Conservation (phyloP, 148 eudicot species). For the Tetragonia tetragonoides region DNA sequence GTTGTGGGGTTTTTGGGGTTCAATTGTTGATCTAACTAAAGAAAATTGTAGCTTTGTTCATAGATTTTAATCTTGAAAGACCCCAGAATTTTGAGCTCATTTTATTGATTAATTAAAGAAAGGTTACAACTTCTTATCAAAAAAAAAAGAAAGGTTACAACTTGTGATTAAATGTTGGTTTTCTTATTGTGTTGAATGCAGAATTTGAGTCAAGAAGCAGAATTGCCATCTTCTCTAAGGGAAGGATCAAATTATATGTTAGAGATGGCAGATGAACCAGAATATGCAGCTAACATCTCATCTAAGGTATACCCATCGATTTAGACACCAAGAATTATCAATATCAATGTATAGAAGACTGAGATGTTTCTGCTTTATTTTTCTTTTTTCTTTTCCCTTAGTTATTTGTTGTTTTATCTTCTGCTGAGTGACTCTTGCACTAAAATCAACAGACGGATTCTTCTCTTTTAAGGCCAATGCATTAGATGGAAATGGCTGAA, state of each 20-base stretch:
- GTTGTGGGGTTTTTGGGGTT: neutral
- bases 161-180: neutral
- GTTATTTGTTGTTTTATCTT: neutral
- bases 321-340: neutral
- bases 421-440: no score
- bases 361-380: neutral
- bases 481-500: no score
- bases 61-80: no score
- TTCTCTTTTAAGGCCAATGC: no score
- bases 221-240: conserved; percentile 22
- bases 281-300: conserved; percentile 30
- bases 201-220: conserved; percentile 16
- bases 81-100: neutral
- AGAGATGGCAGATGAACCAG: conserved; percentile 26
- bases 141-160: no score
- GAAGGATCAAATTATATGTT: conserved; percentile 17
- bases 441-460: no score
- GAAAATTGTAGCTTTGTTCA: neutral
- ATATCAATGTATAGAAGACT: neutral
- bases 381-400: neutral
- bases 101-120: neutral
- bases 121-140: neutral
- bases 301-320: conserved; percentile 34
- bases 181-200: conserved; percentile 24
- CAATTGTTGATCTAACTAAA: neutral